These are phyloP conservation scores for Acanthamoeba divionensis DNA, from an alignment of 208 protist species.

Conservation along the genomic window DNA sequence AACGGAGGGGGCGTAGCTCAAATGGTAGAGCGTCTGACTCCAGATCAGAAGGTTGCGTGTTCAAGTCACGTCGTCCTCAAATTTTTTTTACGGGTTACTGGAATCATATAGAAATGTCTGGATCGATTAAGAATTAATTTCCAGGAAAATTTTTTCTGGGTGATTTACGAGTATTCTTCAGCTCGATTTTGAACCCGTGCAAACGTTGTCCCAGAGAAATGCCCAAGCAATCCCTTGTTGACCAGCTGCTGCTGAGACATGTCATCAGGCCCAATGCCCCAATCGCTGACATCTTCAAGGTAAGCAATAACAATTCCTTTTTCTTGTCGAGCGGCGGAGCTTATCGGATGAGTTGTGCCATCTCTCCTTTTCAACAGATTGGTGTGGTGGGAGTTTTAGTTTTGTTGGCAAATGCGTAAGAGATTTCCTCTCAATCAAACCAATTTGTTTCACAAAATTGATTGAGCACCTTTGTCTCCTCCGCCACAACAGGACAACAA, in stretches of 20 bases:
- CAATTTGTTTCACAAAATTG: not conserved
- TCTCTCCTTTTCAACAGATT: not conserved
- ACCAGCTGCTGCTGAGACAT: not conserved
- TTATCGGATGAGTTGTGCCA: not conserved
- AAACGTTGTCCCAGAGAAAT: too few species aligned
- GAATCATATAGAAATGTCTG: too few species aligned
- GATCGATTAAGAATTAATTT: too few species aligned
- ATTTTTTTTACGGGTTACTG: too few species aligned
- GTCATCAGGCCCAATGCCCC: not conserved
- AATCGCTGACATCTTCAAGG: not conserved
- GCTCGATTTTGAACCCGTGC: too few species aligned
- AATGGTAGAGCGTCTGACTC: too few species aligned
- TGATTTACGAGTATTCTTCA: too few species aligned
- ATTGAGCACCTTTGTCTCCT: not conserved
- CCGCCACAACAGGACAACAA: not conserved
- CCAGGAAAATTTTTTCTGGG: too few species aligned
- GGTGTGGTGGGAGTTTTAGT: not conserved
- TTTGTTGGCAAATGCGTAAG: not conserved
- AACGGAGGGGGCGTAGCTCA: too few species aligned
- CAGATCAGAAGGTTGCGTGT: too few species aligned
- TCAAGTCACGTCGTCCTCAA: too few species aligned
- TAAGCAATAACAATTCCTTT: not conserved
- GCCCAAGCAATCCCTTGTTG: too few species aligned
- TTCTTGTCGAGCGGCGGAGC: not conserved
- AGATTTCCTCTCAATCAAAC: not conserved